These are phyloP conservation scores for Globisporangium emineosum DNA, from an alignment of 352 stramenopile species.

Conservation along the genomic window DNA sequence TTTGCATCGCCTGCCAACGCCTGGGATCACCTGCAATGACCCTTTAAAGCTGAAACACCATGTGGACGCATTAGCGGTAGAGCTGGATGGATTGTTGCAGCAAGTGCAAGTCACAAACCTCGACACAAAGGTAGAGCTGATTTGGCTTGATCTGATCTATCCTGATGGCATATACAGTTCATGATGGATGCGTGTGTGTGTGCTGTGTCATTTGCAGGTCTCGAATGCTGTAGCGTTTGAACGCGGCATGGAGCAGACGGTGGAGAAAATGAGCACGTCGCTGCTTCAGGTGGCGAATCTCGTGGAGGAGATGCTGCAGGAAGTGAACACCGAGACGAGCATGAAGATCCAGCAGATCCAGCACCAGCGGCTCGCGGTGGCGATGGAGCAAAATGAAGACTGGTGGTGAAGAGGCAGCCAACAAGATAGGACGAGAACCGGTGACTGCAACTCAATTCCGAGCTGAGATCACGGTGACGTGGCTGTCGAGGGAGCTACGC, in stretches of 20 bases:
- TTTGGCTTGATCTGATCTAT: background rate
- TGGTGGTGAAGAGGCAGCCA: slow-evolving; percentile 10
- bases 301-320: slow-evolving; percentile 30
- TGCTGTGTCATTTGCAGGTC: slow-evolving; percentile 19
- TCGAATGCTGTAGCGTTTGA: slow-evolving; percentile 29
- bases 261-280: slow-evolving; percentile 22
- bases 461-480: background rate
- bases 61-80: slow-evolving; percentile 24
- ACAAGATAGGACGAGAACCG: background rate
- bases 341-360: slow-evolving; percentile 42
- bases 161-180: background rate
- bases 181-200: background rate
- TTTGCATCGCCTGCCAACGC: slow-evolving; percentile 36
- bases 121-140: slow-evolving; percentile 23
- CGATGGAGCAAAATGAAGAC: background rate
- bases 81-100: slow-evolving; percentile 29
- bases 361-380: slow-evolving; percentile 18
- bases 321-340: slow-evolving; percentile 41
- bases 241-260: slow-evolving; percentile 25
- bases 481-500: background rate
- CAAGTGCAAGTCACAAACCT: slow-evolving; percentile 25
- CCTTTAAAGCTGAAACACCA: slow-evolving; percentile 27
- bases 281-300: slow-evolving; percentile 41
- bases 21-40: slow-evolving; percentile 20
- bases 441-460: background rate